Evolutionary conservation across 1,139 yeast species (phyloP).

Genomic region (Hyphopichia pseudoburtonii): DNA sequence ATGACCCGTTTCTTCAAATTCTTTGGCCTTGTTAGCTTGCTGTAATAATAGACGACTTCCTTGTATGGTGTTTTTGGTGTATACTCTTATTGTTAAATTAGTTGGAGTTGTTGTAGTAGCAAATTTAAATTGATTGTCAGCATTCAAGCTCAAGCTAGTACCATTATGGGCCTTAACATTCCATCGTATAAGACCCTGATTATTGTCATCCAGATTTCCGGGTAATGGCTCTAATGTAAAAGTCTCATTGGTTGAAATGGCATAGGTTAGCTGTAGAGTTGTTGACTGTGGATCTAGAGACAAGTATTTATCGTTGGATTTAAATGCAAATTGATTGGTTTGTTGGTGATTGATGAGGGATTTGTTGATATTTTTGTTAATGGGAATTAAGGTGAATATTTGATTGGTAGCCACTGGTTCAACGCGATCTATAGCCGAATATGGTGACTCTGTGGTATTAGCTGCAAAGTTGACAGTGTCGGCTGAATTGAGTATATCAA

Average conservation of each 20-base stretch:
- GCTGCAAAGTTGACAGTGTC: slow-evolving; percentile 5
- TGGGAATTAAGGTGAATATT: slow-evolving; percentile 8
- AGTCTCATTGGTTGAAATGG: slow-evolving; percentile 8
- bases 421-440: slow-evolving; percentile 4
- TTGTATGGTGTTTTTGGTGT: slow-evolving; percentile 7
- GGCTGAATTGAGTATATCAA: slow-evolving; percentile 2
- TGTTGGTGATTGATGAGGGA: slow-evolving; percentile 4
- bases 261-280: slow-evolving; percentile 3
- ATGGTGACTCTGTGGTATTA: not conserved
- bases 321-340: slow-evolving; percentile 7
- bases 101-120: no score
- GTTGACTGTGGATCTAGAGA: slow-evolving; percentile 2
- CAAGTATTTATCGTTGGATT: slow-evolving; percentile 4
- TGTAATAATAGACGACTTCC: slow-evolving; percentile 5
- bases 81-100: slow-evolving; percentile 9
- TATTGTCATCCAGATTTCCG: no score
- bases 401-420: slow-evolving; percentile 10
- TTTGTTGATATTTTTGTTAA: slow-evolving; percentile 5
- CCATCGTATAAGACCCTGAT: no score
- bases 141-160: no score
- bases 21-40: slow-evolving; percentile 1
- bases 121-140: no score
- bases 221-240: slow-evolving; percentile 5
- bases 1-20: no score
- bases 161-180: no score